A percentile compares a stretch with the other conserved stretches of the same genome.
Evolutionary conservation across 2,329 filamentous ascomycete genomes (phyloP).

Genomic region (Mycogone perniciosa): DNA sequence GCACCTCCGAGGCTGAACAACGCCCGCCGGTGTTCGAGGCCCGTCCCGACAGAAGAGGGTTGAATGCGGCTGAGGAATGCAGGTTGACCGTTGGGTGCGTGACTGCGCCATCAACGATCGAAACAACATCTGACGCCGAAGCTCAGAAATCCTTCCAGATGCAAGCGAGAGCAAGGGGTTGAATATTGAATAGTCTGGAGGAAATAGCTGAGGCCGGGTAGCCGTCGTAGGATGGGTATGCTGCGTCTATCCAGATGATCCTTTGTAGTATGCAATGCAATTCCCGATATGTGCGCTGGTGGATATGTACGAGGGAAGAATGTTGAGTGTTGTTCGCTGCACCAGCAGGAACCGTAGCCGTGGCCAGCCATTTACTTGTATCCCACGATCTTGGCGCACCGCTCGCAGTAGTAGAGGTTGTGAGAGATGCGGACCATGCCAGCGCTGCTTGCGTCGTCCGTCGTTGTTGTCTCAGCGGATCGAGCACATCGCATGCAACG

Average conservation of each 20-base stretch:
- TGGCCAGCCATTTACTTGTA: conserved; percentile 44
- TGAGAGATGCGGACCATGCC: conserved; percentile 61
- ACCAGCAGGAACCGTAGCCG: no score
- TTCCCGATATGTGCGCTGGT: neutral
- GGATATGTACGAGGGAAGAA: neutral
- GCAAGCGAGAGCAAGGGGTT: conserved; percentile 8
- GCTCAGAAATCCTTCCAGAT: conserved; percentile 1
- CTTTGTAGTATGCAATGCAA: neutral
- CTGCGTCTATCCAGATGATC: neutral
- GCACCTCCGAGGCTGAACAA: neutral
- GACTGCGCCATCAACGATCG: neutral
- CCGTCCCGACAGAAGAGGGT: neutral
- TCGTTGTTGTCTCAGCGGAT: conserved; percentile 54
- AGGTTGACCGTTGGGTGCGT: neutral
- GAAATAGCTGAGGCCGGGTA: neutral
- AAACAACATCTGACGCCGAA: conserved; percentile 7
- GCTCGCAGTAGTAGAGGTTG: conserved; percentile 60
- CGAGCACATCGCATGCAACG: conserved; percentile 58
- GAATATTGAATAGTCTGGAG: neutral
- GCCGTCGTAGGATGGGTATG: neutral
- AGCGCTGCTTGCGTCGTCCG: conserved; percentile 50
- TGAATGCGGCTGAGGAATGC: neutral
- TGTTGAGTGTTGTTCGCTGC: neutral
- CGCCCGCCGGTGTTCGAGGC: conserved; percentile 7
- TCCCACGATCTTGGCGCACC: conserved; percentile 57